Base-by-base conservation (phyloP, 2,329 filamentous ascomycete genomes). In the Ilyonectria mors-panacis region DNA sequence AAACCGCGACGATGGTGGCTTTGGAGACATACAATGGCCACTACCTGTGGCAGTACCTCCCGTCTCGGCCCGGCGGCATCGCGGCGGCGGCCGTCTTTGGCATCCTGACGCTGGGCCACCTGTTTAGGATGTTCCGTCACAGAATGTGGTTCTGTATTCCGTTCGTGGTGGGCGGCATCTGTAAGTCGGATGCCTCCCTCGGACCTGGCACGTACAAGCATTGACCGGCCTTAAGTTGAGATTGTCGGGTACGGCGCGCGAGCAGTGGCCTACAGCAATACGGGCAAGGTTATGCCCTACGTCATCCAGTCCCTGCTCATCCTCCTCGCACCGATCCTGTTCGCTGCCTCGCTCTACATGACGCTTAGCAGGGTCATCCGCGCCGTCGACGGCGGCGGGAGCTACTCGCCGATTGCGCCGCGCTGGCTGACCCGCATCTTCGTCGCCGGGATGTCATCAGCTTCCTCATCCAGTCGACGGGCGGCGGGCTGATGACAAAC, bases 131-230 rank as follows among this genome's bases (percentile, higher is more conserved):
- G 35, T 70, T 82, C 39, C 82, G 78, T 35, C 81, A 81, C 33
- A 76, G 81, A 39, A 84, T 81, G 45, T 87, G 84, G 83, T 88
- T 85, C 73, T 86, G 85, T 69, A 78, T 83, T 7, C 80, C 83
- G 0, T 82, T 87, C 65, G 68, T 84, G 15, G 70, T 85, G 17
- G 85, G 85, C 6, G 83, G 81, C 6, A 50, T 81, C 10, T 83
- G 84, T 85, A 80, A 60, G 85, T 78, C 58, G 35, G 35, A 37
- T 37, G 2, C 35, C 35, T 37, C 35, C 35, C 35, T 13, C 67
- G n/a, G 17, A 19, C 21, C 26, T 15, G 35, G 35, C 35, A 37
- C 35, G 35, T 6, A 37, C 35, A 37, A 45, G n/a, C 28, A 39
- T 26, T 28, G 15, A 12, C 9, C 4, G n/a, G 42, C 21, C 19